These are phyloP conservation scores for Trichophyton schoenleinii DNA, from an alignment of 2,329 filamentous ascomycete species.

Conservation along the genomic window DNA sequence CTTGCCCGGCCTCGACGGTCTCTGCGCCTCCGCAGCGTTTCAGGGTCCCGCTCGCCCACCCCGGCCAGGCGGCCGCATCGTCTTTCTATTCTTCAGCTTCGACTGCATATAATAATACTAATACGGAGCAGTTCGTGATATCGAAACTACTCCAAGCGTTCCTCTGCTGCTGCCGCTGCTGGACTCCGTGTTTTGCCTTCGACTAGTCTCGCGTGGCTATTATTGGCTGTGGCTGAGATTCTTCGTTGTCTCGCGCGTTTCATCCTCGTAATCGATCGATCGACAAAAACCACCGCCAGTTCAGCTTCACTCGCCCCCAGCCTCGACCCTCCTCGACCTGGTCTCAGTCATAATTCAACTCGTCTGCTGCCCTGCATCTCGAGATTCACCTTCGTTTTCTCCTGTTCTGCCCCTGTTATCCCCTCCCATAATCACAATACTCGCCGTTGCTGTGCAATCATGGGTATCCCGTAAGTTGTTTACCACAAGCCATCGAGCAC, in stretches of 20 bases:
- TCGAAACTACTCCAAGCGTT: too few species aligned
- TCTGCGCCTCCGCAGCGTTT: too few species aligned
- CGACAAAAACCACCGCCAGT: background rate
- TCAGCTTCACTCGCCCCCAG: background rate
- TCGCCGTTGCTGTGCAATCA: slow-evolving; percentile 14
- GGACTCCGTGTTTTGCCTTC: too few species aligned
- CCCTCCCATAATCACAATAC: background rate
- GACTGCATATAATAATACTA: too few species aligned
- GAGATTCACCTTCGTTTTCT: background rate
- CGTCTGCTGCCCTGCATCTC: background rate
- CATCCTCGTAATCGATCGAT: background rate
- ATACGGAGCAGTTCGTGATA: too few species aligned
- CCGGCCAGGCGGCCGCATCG: too few species aligned
- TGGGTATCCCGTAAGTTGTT: slow-evolving; percentile 32
- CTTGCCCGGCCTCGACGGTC: too few species aligned
- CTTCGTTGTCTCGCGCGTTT: background rate
- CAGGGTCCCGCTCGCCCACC: too few species aligned
- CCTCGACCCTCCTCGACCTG: background rate
- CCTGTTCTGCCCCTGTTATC: background rate
- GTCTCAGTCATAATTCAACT: background rate
- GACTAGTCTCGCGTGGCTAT: background rate
- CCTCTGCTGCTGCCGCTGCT: too few species aligned
- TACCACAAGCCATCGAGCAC: background rate
- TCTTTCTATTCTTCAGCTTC: too few species aligned
- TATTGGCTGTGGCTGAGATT: background rate